Percentiles rank a stretch among this genome's conserved stretches.
These are phyloP conservation scores for Gymnopilus dilepis DNA, from an alignment of 768 basidiomycete species.

Conservation along the genomic window DNA sequence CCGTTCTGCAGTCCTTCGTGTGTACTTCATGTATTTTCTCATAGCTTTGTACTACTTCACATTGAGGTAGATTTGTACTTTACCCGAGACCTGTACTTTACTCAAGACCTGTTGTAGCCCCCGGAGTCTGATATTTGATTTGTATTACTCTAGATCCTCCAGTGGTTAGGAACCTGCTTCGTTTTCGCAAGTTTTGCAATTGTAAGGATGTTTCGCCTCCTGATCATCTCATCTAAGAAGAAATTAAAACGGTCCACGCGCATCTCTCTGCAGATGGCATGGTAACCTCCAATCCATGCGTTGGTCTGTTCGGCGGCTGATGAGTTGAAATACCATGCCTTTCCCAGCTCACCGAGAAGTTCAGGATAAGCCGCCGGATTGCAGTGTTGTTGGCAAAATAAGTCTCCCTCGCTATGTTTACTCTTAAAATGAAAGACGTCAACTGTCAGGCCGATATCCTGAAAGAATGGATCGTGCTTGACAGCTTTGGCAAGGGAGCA, in stretches of 20 bases:
- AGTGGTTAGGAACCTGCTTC: slow-evolving; percentile 4
- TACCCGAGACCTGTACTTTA: too few species aligned
- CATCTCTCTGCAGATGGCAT: too few species aligned
- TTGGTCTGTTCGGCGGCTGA: slow-evolving; percentile 24
- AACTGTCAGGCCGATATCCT: slow-evolving; percentile 23
- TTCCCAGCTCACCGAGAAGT: slow-evolving; percentile 24
- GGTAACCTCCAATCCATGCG: too few species aligned
- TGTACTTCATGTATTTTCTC: not conserved
- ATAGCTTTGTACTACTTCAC: not conserved
- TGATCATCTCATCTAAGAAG: slow-evolving; percentile 35
- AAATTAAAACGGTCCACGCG: too few species aligned
- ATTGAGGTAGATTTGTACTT: too few species aligned
- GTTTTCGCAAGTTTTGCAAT: slow-evolving; percentile 11
- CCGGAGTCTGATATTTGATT: not conserved
- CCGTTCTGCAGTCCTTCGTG: too few species aligned
- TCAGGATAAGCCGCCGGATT: slow-evolving; percentile 20
- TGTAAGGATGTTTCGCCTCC: slow-evolving; percentile 23
- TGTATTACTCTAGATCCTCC: not conserved
- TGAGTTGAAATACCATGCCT: slow-evolving; percentile 32
- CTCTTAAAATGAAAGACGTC: slow-evolving; percentile 32
- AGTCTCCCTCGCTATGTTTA: slow-evolving; percentile 27
- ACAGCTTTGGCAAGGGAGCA: slow-evolving; percentile 21
- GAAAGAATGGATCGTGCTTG: slow-evolving; percentile 16
- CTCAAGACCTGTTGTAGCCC: too few species aligned
- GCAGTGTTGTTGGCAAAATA: slow-evolving; percentile 27